phyloP scores from a whole-genome alignment of 2,329 filamentous ascomycete species.

The Cladobotryum mycophilum region DNA sequence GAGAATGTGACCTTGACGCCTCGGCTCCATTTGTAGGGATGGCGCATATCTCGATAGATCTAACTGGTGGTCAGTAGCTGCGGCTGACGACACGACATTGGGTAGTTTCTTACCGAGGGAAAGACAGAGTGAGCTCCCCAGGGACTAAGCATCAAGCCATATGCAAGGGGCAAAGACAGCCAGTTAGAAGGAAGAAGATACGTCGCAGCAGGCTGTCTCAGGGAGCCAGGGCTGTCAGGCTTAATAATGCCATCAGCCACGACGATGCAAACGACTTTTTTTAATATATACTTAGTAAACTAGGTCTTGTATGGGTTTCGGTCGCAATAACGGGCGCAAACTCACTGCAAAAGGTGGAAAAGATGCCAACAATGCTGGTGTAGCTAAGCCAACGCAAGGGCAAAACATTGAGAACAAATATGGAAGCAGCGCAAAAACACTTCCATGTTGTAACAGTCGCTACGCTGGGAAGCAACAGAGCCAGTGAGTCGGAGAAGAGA shows the following conservation, averaged over 20 bases:
- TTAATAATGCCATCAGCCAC: slow-evolving; percentile 84
- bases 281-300: not conserved
- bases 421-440: slow-evolving; percentile 67
- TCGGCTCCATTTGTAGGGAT: slow-evolving; percentile 73
- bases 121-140: slow-evolving; percentile 65
- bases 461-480: slow-evolving; percentile 67
- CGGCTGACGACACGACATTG: not conserved
- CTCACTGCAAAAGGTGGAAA: slow-evolving; percentile 82
- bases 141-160: slow-evolving; percentile 80
- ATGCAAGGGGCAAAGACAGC: slow-evolving; percentile 78
- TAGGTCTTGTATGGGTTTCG: not conserved
- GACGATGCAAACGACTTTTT: slow-evolving; percentile 71
- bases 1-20: slow-evolving; percentile 75
- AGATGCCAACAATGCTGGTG: slow-evolving; percentile 86
- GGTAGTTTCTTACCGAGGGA: slow-evolving; percentile 56
- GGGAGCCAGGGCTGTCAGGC: slow-evolving; percentile 68
- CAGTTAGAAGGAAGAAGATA: slow-evolving; percentile 81
- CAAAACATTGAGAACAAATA: slow-evolving; percentile 78
- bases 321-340: slow-evolving; percentile 20
- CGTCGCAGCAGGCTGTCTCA: slow-evolving; percentile 72
- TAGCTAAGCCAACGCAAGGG: slow-evolving; percentile 80
- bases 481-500: slow-evolving; percentile 86
- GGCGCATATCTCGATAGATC: slow-evolving; percentile 58
- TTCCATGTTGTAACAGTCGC: slow-evolving; percentile 71
- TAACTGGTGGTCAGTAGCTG: slow-evolving; percentile 17